A percentile compares a stretch with the other conserved stretches of the same genome.
phyloP scores from a whole-genome alignment of 1,139 yeast genomes.

The Suhomyces wounanorum region DNA sequence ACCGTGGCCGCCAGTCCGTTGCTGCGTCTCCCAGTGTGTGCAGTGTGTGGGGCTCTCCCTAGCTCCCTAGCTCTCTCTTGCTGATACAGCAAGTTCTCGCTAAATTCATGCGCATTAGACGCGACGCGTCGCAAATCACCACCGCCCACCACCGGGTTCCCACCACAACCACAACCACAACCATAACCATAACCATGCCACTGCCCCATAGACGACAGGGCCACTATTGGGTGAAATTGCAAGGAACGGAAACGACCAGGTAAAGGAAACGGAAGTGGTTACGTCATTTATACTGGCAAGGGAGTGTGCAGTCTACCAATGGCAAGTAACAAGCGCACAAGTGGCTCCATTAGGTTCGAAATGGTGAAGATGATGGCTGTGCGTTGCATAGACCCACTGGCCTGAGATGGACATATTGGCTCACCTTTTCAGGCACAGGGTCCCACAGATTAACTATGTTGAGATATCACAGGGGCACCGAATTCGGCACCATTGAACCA shows the following conservation, averaged over 20 bases:
- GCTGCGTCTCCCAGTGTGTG: too few relatives aligned
- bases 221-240: too few relatives aligned
- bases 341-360: neutral
- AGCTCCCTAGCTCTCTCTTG: too few relatives aligned
- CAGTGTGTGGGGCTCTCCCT: too few relatives aligned
- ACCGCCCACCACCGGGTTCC: neutral
- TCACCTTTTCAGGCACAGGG: neutral
- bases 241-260: too few relatives aligned
- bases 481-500: too few relatives aligned
- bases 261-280: too few relatives aligned
- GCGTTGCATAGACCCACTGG: neutral
- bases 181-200: neutral
- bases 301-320: too few relatives aligned
- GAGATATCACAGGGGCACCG: too few relatives aligned
- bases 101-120: neutral
- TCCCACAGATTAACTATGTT: neutral
- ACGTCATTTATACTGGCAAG: too few relatives aligned
- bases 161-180: neutral
- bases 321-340: neutral
- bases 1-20: too few relatives aligned
- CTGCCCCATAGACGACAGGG: too few relatives aligned
- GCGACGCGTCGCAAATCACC: neutral
- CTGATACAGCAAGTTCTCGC: neutral
- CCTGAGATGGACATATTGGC: neutral
- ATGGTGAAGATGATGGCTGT: neutral